Percentiles rank a stretch among this genome's conserved stretches.
Evolutionary conservation across 441 rosid species (phyloP).

Genomic region (Populus tomentosa): DNA sequence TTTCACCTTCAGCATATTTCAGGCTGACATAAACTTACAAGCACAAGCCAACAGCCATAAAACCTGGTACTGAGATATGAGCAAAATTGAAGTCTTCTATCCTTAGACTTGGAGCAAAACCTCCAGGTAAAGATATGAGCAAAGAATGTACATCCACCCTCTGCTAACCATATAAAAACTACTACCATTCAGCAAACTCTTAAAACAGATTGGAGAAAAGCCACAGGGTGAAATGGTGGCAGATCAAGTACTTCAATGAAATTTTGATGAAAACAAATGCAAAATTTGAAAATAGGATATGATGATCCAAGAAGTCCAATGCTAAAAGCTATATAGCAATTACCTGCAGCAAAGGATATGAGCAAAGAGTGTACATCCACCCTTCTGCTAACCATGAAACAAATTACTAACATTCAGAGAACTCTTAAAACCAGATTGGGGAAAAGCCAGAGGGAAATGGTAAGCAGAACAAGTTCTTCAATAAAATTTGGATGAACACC

Average conservation of each 20-base stretch:
- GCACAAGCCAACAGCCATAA: background rate
- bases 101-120: background rate
- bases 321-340: background rate
- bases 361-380: background rate
- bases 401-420: background rate
- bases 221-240: background rate
- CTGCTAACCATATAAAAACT: background rate
- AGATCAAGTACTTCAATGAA: background rate
- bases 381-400: background rate
- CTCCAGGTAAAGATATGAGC: background rate
- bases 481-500: background rate
- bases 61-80: background rate
- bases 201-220: background rate
- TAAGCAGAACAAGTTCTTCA: background rate
- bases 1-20: background rate
- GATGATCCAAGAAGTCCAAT: background rate
- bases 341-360: background rate
- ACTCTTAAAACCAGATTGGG: background rate
- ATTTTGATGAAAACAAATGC: background rate
- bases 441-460: background rate
- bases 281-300: background rate
- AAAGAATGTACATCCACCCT: background rate
- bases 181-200: background rate
- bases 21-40: background rate
- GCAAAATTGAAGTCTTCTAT: background rate